Evolutionary conservation across 2,329 filamentous ascomycete genomes (phyloP), one percentile per base, ranked within the genome.

Genomic region (Aureobasidium sp.): DNA sequence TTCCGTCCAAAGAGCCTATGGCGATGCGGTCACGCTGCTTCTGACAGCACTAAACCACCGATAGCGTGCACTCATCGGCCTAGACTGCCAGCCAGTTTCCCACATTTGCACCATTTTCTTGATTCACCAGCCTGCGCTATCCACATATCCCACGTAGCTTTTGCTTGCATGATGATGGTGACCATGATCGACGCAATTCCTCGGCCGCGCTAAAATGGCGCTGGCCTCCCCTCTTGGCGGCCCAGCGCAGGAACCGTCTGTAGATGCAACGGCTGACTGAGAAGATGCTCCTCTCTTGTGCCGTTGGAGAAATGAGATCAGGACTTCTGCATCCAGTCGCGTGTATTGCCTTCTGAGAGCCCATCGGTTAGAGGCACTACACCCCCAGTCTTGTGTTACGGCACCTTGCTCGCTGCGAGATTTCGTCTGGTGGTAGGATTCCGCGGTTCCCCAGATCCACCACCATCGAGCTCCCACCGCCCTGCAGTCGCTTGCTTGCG

Each of bases 141-240:
- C 37, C 50, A n/a, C 50, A 41, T 13, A 30, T 41, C 50, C 36
- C 50, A 54, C 49, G 50, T 42, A 45, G 32, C 42, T 58, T 49
- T 30, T 32, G 42, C 34, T 39, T 59, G 55, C 55, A 59, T 59
- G 41, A 59, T 55, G 32, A 37, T 9, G 49, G 50, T 54, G 36
- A 42, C 57, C 30, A 50, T 59, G 57, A 59, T 50, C 57, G 57
- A 42, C 45, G 29, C 25, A 41, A 41, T 42, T n/a, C 34, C 57
- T 49, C 57, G 57, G 44, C 1, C 57, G 57, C 57, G 57, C 57
- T 59, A 59, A 39, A 30, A 34, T 59, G 30, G 53, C 53, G 57
- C 57, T 27, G 15, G 45, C 25, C 29, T 25, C 55, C 10, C 7
- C 11, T 21, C 39, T 57, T 57, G n/a, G 39, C 53, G 29, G 53